phyloP scores from a whole-genome alignment of 306 rosid genomes.

The Oemleria cerasiformis region DNA sequence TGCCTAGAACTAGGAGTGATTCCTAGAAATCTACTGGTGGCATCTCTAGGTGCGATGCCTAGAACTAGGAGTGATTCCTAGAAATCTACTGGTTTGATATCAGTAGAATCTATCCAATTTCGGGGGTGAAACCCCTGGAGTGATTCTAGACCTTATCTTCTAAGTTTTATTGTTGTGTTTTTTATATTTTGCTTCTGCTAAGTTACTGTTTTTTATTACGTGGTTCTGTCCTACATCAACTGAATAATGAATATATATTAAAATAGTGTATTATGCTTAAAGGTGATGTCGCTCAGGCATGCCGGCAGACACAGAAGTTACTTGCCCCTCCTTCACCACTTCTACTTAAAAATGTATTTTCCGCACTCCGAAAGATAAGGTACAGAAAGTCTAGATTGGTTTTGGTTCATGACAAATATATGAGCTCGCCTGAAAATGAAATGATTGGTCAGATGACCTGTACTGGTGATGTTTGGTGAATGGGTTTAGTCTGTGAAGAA shows the following conservation, averaged over 20 bases:
- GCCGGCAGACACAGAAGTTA: conserved; percentile 83
- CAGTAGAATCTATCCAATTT: too few relatives aligned
- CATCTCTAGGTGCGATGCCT: too few relatives aligned
- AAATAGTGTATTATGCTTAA: conserved; percentile 33
- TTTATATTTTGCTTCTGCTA: too few relatives aligned
- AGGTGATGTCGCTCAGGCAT: conserved; percentile 98
- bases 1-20: too few relatives aligned
- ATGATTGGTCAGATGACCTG: background rate
- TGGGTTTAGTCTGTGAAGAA: background rate
- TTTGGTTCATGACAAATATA: conserved; percentile 9
- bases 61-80: too few relatives aligned
- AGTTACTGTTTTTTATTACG: too few relatives aligned
- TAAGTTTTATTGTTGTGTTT: too few relatives aligned
- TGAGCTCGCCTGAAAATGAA: background rate
- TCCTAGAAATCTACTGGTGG: too few relatives aligned
- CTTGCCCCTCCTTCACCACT: conserved; percentile 80
- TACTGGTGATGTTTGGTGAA: background rate
- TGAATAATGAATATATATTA: conserved; percentile 15
- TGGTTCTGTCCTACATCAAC: too few relatives aligned
- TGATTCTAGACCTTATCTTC: too few relatives aligned
- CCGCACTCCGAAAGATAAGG: conserved; percentile 74
- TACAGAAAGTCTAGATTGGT: conserved; percentile 24
- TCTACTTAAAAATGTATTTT: conserved; percentile 70
- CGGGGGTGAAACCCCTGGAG: too few relatives aligned
- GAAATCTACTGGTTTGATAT: too few relatives aligned